These are phyloP conservation scores for Solanum habrochaites DNA, from an alignment of 257 asterid species.

Conservation along the genomic window DNA sequence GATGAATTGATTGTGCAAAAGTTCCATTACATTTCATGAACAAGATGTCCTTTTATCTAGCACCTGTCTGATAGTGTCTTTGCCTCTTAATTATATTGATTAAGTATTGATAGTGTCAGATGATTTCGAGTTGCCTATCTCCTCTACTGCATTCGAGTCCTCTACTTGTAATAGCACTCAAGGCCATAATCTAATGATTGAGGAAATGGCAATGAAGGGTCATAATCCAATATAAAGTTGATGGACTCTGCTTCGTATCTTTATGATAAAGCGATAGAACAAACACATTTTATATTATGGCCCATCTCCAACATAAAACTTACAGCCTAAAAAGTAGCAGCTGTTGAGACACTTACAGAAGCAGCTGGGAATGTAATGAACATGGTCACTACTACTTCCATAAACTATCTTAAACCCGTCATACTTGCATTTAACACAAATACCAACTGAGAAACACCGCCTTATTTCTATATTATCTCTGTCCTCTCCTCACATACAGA, in stretches of 20 bases:
- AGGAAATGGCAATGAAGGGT: background rate
- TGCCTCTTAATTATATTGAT: background rate
- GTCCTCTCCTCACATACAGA: background rate
- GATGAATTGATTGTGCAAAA: background rate
- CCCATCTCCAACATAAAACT: background rate
- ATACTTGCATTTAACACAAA: background rate
- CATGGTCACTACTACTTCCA: background rate
- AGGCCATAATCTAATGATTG: background rate
- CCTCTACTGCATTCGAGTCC: background rate
- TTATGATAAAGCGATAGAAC: slow-evolving; percentile 1
- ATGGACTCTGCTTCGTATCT: background rate
- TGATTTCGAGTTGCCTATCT: background rate
- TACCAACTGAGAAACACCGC: background rate
- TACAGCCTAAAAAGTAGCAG: background rate
- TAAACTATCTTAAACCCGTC: background rate
- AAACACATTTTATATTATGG: slow-evolving; percentile 5
- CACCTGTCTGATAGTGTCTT: background rate
- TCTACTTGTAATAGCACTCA: background rate
- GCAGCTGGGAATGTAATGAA: slow-evolving; percentile 2
- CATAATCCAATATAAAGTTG: background rate
- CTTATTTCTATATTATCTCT: slow-evolving; percentile 1
- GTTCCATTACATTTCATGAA: background rate
- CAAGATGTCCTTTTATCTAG: background rate
- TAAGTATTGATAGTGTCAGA: background rate
- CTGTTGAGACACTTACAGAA: background rate